Evolutionary conservation across 768 basidiomycete genomes (phyloP), one percentile per base, ranked within the genome.

Genomic region (Terana coerulea): DNA sequence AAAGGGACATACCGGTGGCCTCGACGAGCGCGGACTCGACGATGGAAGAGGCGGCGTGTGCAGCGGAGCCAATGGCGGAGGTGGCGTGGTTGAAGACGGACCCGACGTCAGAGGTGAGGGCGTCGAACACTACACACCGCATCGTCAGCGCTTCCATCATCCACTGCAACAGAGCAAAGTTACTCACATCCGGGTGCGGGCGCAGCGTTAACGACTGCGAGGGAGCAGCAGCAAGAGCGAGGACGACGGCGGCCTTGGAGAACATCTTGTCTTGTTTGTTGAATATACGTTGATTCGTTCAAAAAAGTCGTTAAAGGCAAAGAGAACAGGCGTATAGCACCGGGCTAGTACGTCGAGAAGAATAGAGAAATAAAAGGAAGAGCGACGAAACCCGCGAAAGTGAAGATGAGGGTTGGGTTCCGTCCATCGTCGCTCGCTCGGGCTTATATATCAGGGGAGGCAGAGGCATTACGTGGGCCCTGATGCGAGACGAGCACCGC

Each of bases 261-360:
- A 56, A 56, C 48, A 56, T 52, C 45, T 34, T 46, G 17, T 5
- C n/a, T n/a, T n/a, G n/a, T n/a, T n/a, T n/a, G n/a, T n/a, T n/a
- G n/a, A 15, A 6, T 9, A 29, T 29, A 30, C 15, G 29, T 29
- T 5, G 28, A 14, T 34, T 47, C 21, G 34, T 40, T 28, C 26
- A 42, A 43, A n/a, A n/a, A 29, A 36, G 36, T 42, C 26, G 48
- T 29, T 45, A 53, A 40, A 29, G 21, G 40, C 17, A 17, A 43
- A 55, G 33, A 17, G 35, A 48, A 29, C 3, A 28, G 22, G 26
- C 26, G 30, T 31, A 35, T 43, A 61, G 62, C 60, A 58, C 62
- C 62, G 49, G 62, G 62, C 62, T 59, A 53, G 15, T 34, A 39
- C 19, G 51, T 34, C 19, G 49, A 15, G 45, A 54, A 46, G 45